Conservation (phyloP, 83 land plant genomes). For the Isoetes engelmannii region DNA sequence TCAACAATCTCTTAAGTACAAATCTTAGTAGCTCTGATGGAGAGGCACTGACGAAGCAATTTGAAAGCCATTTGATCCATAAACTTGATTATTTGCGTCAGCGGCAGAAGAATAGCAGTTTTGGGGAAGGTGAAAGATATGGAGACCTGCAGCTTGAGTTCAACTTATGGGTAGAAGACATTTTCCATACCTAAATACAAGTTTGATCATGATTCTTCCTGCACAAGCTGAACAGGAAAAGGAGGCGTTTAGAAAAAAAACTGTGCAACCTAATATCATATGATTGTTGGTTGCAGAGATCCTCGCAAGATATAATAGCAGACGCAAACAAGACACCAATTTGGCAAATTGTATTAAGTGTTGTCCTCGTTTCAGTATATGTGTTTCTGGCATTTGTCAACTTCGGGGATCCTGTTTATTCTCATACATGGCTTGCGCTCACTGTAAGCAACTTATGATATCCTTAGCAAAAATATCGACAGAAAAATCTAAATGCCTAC, state of each 20-base stretch:
- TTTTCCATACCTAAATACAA: too few relatives aligned
- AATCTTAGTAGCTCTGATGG: constrained; percentile 9
- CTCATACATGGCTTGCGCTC: constrained; percentile 32
- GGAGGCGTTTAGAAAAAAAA: too few relatives aligned
- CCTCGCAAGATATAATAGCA: constrained; percentile 31
- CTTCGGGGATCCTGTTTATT: constrained; percentile 37
- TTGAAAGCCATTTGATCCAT: constrained; percentile 32
- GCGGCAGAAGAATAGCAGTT: constrained; percentile 21
- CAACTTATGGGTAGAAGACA: constrained; percentile 35
- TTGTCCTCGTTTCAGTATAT: constrained; percentile 29
- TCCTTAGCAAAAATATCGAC: not conserved
- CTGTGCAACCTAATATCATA: too few relatives aligned
- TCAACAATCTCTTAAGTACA: constrained; percentile 17
- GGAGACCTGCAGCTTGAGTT: constrained; percentile 39
- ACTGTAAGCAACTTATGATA: constrained; percentile 21
- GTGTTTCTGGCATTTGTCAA: constrained; percentile 31
- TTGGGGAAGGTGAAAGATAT: constrained; percentile 18
- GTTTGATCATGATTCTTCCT: not conserved
- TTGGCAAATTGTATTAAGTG: constrained; percentile 36
- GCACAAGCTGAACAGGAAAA: not conserved
- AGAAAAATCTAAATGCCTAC: too few relatives aligned
- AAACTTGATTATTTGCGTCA: constrained; percentile 20
- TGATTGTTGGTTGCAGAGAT: constrained; percentile 24
- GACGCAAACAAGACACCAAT: constrained; percentile 36
- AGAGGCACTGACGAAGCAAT: constrained; percentile 19